phyloP scores from a whole-genome alignment of 2,329 filamentous ascomycete species.

The Hypoxylon sp. region DNA sequence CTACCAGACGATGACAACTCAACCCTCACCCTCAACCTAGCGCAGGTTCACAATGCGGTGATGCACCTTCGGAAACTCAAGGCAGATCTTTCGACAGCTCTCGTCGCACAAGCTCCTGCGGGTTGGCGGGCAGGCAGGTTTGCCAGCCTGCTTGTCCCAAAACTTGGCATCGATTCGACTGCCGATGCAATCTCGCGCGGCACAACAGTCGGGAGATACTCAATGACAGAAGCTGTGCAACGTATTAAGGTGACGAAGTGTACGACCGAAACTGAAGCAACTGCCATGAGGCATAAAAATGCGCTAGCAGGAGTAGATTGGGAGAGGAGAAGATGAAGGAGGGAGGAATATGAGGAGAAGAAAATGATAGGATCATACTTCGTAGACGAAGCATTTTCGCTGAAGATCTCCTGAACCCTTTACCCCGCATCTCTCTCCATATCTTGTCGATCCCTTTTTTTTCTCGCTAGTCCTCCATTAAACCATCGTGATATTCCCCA shows the following conservation, averaged over 20 bases:
- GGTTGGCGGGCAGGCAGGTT: slow-evolving; percentile 9
- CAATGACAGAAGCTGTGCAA: slow-evolving; percentile 24
- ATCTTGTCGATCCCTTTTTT: slow-evolving; percentile 20
- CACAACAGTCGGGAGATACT: slow-evolving; percentile 35
- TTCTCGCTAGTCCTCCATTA: slow-evolving; percentile 9
- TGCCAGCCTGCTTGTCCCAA: neutral
- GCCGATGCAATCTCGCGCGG: slow-evolving; percentile 28
- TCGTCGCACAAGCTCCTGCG: slow-evolving; percentile 3
- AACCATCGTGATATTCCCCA: slow-evolving; percentile 30
- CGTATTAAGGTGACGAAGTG: no score
- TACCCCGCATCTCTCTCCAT: slow-evolving; percentile 37
- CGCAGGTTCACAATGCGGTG: slow-evolving; percentile 20
- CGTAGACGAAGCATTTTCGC: slow-evolving; percentile 20
- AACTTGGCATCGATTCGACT: slow-evolving; percentile 28
- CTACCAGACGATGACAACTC: slow-evolving; percentile 1
- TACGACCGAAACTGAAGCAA: no score
- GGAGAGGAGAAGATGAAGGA: slow-evolving; percentile 3
- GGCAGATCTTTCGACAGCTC: slow-evolving; percentile 1
- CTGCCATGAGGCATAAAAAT: slow-evolving; percentile 9
- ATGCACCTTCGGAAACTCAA: slow-evolving; percentile 7
- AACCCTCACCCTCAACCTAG: slow-evolving; percentile 9
- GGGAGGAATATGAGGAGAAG: slow-evolving; percentile 8
- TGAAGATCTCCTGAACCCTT: slow-evolving; percentile 25
- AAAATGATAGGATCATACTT: slow-evolving; percentile 25
- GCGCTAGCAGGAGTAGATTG: slow-evolving; percentile 1